Percentiles rank a stretch among this genome's conserved stretches.
phyloP scores from a whole-genome alignment of 2,329 filamentous ascomycete species.

The Cladophialophora bantiana region DNA sequence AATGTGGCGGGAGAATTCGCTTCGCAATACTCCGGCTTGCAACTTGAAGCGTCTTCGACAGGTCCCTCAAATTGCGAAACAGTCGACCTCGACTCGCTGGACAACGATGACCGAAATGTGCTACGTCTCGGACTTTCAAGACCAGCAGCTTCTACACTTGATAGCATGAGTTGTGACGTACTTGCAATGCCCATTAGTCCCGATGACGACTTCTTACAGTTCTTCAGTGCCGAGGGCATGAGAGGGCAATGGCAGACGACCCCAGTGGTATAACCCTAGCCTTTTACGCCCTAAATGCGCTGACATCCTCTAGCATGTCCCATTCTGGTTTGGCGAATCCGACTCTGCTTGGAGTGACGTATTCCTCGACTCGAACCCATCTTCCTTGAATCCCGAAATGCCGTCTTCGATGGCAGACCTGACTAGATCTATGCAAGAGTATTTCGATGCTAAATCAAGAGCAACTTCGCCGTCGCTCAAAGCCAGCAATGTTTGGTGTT shows the following conservation, averaged over 20 bases:
- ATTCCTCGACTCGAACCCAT: conserved; percentile 19
- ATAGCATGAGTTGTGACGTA: background rate
- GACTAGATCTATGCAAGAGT: conserved; percentile 28
- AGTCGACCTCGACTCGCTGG: too few species aligned
- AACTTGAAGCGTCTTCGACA: too few species aligned
- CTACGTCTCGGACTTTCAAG: too few species aligned
- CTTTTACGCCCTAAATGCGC: background rate
- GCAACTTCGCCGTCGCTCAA: conserved; percentile 23
- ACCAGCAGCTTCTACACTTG: too few species aligned
- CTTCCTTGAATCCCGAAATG: conserved; percentile 14
- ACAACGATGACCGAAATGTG: too few species aligned
- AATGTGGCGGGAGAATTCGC: too few species aligned
- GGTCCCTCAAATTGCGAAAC: too few species aligned
- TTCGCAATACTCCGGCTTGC: too few species aligned
- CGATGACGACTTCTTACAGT: conserved; percentile 12
- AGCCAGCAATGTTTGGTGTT: conserved; percentile 24
- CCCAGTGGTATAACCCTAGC: conserved; percentile 10
- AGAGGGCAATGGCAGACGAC: conserved; percentile 29
- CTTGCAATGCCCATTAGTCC: conserved; percentile 10
- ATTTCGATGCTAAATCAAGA: conserved; percentile 29
- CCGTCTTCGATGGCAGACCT: conserved; percentile 23
- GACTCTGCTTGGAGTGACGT: conserved; percentile 22
- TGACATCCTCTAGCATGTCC: conserved; percentile 11
- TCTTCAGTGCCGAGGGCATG: conserved; percentile 13
- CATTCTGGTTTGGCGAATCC: conserved; percentile 29